Base-by-base conservation (phyloP, 352 stramenopile genomes). In the Phytopythium litorale region DNA sequence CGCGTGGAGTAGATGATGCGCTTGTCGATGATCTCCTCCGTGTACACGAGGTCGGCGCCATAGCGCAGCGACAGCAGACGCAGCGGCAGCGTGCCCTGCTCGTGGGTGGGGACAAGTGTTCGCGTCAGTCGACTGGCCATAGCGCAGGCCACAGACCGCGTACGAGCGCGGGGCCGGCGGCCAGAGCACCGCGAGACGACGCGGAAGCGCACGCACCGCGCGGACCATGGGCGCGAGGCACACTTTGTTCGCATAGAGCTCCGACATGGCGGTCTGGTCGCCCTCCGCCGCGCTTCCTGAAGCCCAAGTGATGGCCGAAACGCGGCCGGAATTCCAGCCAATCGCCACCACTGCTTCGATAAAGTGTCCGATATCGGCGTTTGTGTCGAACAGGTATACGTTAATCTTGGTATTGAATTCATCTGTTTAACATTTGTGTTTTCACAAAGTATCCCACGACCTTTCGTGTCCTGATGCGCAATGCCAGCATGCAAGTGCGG, bases 1-100 rank as follows among this genome's bases (percentile, higher is more conserved):
- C 93, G 87, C 28, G 86, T 87, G 12, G 88, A 89, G 6, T 82
- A 72, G 15, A 89, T 82, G 52, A 98, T 92, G 56, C 89, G 89
- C 68, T 97, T 91, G 81, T 98, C 96, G 58, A 99, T 87, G 58
- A 98, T 91, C 75, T 99, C 96, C 78, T 99, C 96, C 32, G 88
- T 87, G 68, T 98, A 98, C 0, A 97, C 88, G 33, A 98, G 71
- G 50, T 98, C 84, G 9, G 94, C 94, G 49, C 94, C 94, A 68
- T 98, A 97, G 4, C 82, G 76, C 54, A 98, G 71, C 55, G 94
- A 96, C 21, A 98, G 67, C 18, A 93, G 78, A 6, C 96, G 88
- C 53, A 98, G 72, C 13, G 96, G 94, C 33, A 96, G 87, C 52
- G 94, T 98, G 18, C 90, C 94, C 86, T 95, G 32, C 15, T 0